Conservation (phyloP, 495 filamentous ascomycete species). For the Neurospora terricola region DNA sequence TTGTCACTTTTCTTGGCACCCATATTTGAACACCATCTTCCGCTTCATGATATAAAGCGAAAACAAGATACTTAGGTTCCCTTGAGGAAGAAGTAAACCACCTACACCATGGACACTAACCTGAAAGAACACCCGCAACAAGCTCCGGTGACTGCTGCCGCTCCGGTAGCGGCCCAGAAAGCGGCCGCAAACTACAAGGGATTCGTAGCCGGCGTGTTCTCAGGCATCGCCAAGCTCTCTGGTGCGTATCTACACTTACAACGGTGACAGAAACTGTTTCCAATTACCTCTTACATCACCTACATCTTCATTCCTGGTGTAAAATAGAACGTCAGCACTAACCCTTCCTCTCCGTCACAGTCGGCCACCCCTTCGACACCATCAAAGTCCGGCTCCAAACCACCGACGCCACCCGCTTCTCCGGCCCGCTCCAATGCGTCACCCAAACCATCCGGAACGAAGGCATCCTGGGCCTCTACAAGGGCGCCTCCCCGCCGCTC, state of each 20-base stretch:
- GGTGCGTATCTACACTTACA: slow-evolving; percentile 40
- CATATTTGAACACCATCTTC: background rate
- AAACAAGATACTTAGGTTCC: background rate
- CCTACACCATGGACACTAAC: slow-evolving; percentile 9
- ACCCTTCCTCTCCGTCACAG: slow-evolving; percentile 13
- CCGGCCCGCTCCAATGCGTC: slow-evolving; percentile 79
- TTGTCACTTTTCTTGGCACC: background rate
- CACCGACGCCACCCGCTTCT: slow-evolving; percentile 64
- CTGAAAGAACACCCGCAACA: background rate
- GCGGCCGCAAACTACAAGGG: slow-evolving; percentile 60
- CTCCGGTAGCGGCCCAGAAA: slow-evolving; percentile 6
- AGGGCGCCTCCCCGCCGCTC: slow-evolving; percentile 81
- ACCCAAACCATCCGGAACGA: slow-evolving; percentile 72
- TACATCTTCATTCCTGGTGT: background rate
- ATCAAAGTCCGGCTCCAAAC: slow-evolving; percentile 95
- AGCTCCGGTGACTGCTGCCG: slow-evolving; percentile 1
- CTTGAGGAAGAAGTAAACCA: background rate
- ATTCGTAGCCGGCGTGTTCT: slow-evolving; percentile 90
- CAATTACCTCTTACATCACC: background rate
- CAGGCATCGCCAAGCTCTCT: slow-evolving; percentile 80
- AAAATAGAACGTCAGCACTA: background rate
- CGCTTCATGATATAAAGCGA: background rate
- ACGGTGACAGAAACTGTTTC: background rate
- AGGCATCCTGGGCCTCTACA: slow-evolving; percentile 71
- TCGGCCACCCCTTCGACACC: slow-evolving; percentile 71